These are phyloP conservation scores for Phytophthora tentaculata DNA, from an alignment of 352 stramenopile genomes.

Conservation along the genomic window DNA sequence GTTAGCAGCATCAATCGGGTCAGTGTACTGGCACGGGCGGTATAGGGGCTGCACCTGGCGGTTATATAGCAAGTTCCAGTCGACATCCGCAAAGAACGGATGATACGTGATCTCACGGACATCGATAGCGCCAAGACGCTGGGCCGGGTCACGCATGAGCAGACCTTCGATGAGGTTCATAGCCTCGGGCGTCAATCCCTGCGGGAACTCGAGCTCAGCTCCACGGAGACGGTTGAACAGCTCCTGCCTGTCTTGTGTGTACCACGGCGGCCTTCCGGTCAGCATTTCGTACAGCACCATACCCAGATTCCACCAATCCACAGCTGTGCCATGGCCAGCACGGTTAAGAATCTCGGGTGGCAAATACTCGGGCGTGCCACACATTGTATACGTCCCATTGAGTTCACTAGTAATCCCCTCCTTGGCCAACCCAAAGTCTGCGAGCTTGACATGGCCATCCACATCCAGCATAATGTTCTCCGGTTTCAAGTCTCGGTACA, in stretches of 20 bases:
- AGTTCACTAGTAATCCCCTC: constrained; percentile 77
- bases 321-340: constrained; percentile 72
- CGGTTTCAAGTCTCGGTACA: constrained; percentile 86
- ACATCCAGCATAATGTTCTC: constrained; percentile 91
- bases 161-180: constrained; percentile 89
- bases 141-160: constrained; percentile 91
- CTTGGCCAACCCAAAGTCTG: constrained; percentile 84
- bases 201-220: constrained; percentile 76
- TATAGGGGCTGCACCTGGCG: constrained; percentile 82
- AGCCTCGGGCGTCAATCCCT: constrained; percentile 64
- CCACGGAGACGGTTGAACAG: constrained; percentile 73
- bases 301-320: constrained; percentile 89
- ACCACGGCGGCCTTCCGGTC: constrained; percentile 77
- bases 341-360: constrained; percentile 86
- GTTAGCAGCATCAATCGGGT: constrained; percentile 84
- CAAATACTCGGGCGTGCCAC: constrained; percentile 88
- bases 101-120: constrained; percentile 84
- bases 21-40: constrained; percentile 81
- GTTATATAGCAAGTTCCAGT: constrained; percentile 84
- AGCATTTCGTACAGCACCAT: constrained; percentile 89
- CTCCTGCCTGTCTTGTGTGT: constrained; percentile 81
- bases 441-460: constrained; percentile 82
- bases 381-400: constrained; percentile 85
- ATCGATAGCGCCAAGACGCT: constrained; percentile 90
- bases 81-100: constrained; percentile 82